Base-by-base conservation (phyloP, 2,329 filamentous ascomycete species). In the Ceratocystis destructans region DNA sequence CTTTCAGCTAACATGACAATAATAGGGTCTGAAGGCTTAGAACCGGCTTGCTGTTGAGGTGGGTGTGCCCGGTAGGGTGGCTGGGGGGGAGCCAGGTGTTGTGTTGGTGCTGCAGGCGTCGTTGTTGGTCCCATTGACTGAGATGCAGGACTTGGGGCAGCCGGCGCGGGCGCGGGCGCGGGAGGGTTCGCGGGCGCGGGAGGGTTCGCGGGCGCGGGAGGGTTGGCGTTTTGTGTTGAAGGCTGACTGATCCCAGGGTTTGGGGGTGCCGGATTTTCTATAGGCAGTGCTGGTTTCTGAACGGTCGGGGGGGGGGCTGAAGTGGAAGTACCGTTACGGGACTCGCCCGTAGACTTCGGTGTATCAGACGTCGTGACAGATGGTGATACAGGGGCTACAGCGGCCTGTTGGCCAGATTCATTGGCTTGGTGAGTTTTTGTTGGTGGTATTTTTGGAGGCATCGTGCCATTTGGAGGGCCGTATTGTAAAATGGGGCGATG, bases 1-100 rank as follows among this genome's bases (percentile, higher is more conserved):
- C 84, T 84, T 71, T 89, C 87, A 0, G 89, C 89, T 31, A 94
- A 77, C 69, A 88, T 85, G 63, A 90, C 86, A 66, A 94, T 93
- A 55, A 94, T 90, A 0, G 89, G 89, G 72, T 93, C 89, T 28
- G 78, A 76, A n/a, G 75, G 68, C 53, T 66, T 67, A 41, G 71
- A 65, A 73, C 73, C 25, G 6, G 70, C 65, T 1, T 69, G 66
- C 50, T 72, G 71, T 41, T 41, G 37, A 41, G 37, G 37, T 41
- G 37, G 37, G 10, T 41, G 37, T 15, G 3, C 37, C 12, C 10
- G 37, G 37, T 3, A 15, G n/a, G 68, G 67, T 0, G 66, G 65
- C 17, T 65, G 62, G 25, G 70, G 68, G 0, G 68, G 67, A 20
- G 70, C 65, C 1, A 67, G 67, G 44, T 72, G 67, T 31, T 69